Evolutionary conservation across 495 filamentous ascomycete species (phyloP).

Genomic region (Penicillium coffeae): DNA sequence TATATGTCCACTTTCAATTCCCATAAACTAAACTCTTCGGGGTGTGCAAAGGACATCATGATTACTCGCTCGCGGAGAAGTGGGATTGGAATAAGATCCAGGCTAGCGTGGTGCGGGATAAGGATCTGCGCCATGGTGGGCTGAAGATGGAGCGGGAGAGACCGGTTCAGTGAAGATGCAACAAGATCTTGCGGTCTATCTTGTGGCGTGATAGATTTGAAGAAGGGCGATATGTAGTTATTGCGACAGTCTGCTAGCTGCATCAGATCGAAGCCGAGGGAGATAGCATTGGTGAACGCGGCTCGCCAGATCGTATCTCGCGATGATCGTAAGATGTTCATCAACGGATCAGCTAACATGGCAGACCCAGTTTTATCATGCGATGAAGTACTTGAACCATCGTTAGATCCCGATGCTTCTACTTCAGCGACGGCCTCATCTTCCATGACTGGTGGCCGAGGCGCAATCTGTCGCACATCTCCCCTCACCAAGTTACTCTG

Average conservation of each 20-base stretch:
- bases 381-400: background rate
- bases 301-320: slow-evolving; percentile 17
- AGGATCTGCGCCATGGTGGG: slow-evolving; percentile 46
- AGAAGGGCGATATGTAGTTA: slow-evolving; percentile 35
- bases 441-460: background rate
- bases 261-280: slow-evolving; percentile 26
- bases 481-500: background rate
- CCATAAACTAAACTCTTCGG: slow-evolving; percentile 28
- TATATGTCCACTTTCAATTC: slow-evolving; percentile 44
- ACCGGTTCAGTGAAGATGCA: slow-evolving; percentile 16
- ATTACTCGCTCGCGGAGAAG: slow-evolving; percentile 35
- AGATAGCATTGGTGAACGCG: slow-evolving; percentile 33
- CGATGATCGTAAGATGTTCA: slow-evolving; percentile 13
- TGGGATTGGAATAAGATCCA: slow-evolving; percentile 44
- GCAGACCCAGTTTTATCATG: background rate
- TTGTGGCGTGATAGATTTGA: slow-evolving; percentile 16
- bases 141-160: slow-evolving; percentile 33
- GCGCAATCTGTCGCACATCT: background rate
- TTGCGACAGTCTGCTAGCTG: slow-evolving; percentile 20
- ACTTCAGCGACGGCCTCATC: background rate
- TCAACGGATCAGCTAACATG: background rate
- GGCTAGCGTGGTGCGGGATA: slow-evolving; percentile 38
- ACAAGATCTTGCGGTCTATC: slow-evolving; percentile 24
- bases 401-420: background rate
- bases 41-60: slow-evolving; percentile 28